Conservation (phyloP, 495 filamentous ascomycete genomes). For the Lentithecium fluviatile region DNA sequence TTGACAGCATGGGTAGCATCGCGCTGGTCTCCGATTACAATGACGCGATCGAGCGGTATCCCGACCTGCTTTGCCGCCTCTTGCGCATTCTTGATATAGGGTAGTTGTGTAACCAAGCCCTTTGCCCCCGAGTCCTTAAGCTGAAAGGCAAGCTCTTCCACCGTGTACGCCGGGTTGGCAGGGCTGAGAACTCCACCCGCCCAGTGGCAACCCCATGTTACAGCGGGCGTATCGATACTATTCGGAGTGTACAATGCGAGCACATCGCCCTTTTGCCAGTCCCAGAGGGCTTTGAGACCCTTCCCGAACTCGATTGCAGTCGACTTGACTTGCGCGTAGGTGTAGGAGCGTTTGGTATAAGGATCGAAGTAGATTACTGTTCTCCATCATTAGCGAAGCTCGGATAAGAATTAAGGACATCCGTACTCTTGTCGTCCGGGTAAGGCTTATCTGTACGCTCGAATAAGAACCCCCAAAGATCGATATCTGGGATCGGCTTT, state of each 20-base stretch:
- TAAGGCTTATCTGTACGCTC: constrained; percentile 67
- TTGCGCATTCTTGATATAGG: constrained; percentile 59
- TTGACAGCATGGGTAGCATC: constrained; percentile 61
- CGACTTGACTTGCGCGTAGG: constrained; percentile 63
- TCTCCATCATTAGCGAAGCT: background rate
- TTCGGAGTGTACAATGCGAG: constrained; percentile 46
- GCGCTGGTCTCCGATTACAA: constrained; percentile 73
- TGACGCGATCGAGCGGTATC: constrained; percentile 64
- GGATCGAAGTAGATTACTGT: constrained; percentile 79
- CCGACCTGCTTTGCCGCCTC: constrained; percentile 68
- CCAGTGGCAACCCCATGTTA: constrained; percentile 80
- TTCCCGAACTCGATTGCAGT: constrained; percentile 73
- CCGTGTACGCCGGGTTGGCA: constrained; percentile 84
- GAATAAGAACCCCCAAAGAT: constrained; percentile 77
- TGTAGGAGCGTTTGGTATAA: constrained; percentile 70
- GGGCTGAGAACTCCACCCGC: constrained; percentile 78
- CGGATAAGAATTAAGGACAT: background rate
- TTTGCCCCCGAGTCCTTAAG: constrained; percentile 77
- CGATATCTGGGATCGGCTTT: constrained; percentile 61
- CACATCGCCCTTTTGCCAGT: constrained; percentile 73
- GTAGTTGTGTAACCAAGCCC: constrained; percentile 68
- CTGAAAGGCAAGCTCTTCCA: constrained; percentile 84
- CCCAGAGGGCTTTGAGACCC: constrained; percentile 69
- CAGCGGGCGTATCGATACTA: constrained; percentile 44
- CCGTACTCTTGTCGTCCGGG: constrained; percentile 63